A percentile compares a stretch with the other conserved stretches of the same genome.
phyloP scores from a whole-genome alignment of 768 basidiomycete genomes.

The Mycena haematopus region DNA sequence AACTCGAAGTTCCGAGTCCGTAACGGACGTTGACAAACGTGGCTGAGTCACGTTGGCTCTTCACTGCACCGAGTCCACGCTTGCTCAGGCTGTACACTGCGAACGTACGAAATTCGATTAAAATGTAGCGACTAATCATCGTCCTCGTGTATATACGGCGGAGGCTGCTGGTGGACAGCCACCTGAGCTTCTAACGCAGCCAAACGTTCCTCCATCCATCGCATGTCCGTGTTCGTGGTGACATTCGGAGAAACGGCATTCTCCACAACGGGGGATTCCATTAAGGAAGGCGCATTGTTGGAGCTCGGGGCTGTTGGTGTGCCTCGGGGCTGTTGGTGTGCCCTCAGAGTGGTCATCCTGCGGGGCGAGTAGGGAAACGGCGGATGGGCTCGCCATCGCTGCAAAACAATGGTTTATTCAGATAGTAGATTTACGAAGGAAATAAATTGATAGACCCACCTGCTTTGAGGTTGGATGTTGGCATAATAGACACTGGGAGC shows the following conservation, averaged over 20 bases:
- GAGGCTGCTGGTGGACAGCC: slow-evolving; percentile 14
- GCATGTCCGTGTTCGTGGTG: not conserved
- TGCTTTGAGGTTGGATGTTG: not conserved
- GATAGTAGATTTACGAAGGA: not conserved
- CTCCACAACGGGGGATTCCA: not conserved
- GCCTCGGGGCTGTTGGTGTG: not conserved
- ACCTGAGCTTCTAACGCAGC: slow-evolving; percentile 24
- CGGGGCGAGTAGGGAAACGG: not conserved
- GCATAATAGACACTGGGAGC: not conserved
- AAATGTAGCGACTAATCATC: not conserved
- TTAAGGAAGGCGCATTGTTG: not conserved
- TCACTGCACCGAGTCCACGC: too few relatives aligned
- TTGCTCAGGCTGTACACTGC: too few relatives aligned
- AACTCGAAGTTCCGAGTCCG: not conserved
- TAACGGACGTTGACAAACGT: too few relatives aligned
- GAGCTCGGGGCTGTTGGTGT: not conserved
- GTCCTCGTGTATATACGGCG: slow-evolving; percentile 16
- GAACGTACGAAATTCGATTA: too few relatives aligned
- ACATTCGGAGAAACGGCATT: not conserved
- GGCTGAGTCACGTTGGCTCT: too few relatives aligned
- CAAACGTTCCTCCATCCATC: slow-evolving; percentile 18
- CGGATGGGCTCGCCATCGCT: not conserved
- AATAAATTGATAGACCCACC: not conserved
- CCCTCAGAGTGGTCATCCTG: not conserved
- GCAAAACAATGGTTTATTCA: not conserved